Evolutionary conservation across 1,284 basidiomycete species (phyloP).

Genomic region (Leccinum pachyderme): DNA sequence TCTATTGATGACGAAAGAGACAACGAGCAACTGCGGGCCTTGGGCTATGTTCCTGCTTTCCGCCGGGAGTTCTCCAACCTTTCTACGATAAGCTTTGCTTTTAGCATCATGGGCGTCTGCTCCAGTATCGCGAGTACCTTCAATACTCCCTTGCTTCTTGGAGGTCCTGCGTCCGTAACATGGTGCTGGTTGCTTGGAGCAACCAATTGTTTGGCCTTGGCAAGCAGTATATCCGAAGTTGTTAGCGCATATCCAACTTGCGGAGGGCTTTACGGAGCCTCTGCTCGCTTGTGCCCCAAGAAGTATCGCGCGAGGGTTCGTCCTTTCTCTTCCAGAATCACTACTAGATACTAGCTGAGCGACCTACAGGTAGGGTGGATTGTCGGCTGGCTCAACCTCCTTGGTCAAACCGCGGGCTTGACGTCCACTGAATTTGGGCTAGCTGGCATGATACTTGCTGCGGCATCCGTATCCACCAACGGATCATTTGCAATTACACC

Average conservation of each 20-base stretch:
- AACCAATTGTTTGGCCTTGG: constrained; percentile 73
- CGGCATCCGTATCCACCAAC: constrained; percentile 40
- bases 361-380: constrained; percentile 56
- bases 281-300: constrained; percentile 69
- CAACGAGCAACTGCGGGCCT: constrained; percentile 61
- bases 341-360: no score
- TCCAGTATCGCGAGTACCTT: constrained; percentile 81
- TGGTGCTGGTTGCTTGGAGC: constrained; percentile 86
- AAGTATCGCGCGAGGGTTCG: constrained; percentile 59
- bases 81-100: constrained; percentile 48
- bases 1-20: constrained; percentile 35
- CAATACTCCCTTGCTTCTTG: constrained; percentile 73
- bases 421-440: constrained; percentile 90
- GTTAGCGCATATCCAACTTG: constrained; percentile 81
- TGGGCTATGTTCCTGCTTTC: constrained; percentile 78
- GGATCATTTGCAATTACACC: constrained; percentile 20
- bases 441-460: constrained; percentile 86
- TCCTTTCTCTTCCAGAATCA: not conserved
- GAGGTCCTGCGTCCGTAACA: constrained; percentile 77
- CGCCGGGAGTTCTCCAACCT: constrained; percentile 80
- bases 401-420: constrained; percentile 81
- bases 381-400: constrained; percentile 85
- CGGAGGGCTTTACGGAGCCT: constrained; percentile 78
- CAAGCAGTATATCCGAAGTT: constrained; percentile 76
- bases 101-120: constrained; percentile 57